These are phyloP conservation scores for Penicillium sp. DNA, from an alignment of 2,329 filamentous ascomycete species.

Conservation along the genomic window DNA sequence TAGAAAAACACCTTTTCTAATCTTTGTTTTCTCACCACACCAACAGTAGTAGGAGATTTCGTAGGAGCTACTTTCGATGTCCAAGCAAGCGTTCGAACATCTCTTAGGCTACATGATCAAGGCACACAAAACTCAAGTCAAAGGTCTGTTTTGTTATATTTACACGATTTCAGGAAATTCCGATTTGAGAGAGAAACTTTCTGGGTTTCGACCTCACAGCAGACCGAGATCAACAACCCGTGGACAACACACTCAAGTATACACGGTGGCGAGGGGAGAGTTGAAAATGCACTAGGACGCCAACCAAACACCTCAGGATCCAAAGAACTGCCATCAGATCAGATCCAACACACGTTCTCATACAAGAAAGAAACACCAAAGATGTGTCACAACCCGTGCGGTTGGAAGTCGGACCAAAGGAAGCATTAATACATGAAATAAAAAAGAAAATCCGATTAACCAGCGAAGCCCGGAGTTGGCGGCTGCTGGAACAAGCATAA, in stretches of 20 bases:
- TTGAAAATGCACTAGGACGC: slow-evolving; percentile 27
- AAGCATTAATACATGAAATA: slow-evolving; percentile 30
- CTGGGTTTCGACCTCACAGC: not conserved
- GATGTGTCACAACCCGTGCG: not conserved
- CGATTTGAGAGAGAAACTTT: not conserved
- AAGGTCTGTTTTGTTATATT: slow-evolving; percentile 7
- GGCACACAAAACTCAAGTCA: not conserved
- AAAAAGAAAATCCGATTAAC: slow-evolving; percentile 20
- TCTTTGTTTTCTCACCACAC: not conserved
- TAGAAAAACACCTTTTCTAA: slow-evolving; percentile 15
- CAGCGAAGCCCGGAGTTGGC: slow-evolving; percentile 15
- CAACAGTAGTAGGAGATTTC: too few species aligned
- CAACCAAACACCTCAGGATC: slow-evolving; percentile 25
- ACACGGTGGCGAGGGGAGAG: slow-evolving; percentile 32
- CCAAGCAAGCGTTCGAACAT: too few species aligned
- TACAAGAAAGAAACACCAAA: slow-evolving; percentile 19
- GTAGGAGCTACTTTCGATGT: too few species aligned
- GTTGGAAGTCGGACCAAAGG: slow-evolving; percentile 1
- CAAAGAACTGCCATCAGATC: slow-evolving; percentile 26
- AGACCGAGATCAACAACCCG: slow-evolving; percentile 10
- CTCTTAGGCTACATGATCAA: too few species aligned
- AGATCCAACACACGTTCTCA: slow-evolving; percentile 16
- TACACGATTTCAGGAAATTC: slow-evolving; percentile 4
- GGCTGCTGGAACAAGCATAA: slow-evolving; percentile 32
- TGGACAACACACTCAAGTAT: slow-evolving; percentile 18